These are phyloP conservation scores for Nigrograna mackinnonii DNA, from an alignment of 2,329 filamentous ascomycete species.

Conservation along the genomic window DNA sequence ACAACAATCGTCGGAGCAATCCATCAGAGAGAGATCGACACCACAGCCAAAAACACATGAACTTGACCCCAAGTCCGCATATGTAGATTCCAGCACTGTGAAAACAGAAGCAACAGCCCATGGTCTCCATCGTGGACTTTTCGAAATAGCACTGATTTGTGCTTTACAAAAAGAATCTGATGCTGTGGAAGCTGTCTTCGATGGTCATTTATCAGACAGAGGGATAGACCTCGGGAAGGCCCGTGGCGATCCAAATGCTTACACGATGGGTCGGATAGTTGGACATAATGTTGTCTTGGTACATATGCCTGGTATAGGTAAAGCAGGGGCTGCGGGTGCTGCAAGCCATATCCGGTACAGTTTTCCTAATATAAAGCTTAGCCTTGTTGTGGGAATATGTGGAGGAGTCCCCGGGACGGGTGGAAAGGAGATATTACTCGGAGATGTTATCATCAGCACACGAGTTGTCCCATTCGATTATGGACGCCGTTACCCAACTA, in stretches of 20 bases:
- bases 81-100: too few species aligned
- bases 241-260: slow-evolving; percentile 19
- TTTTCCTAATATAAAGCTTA: slow-evolving; percentile 17
- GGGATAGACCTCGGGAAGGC: background rate
- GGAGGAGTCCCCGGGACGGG: slow-evolving; percentile 13
- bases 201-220: background rate
- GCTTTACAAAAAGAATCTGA: background rate
- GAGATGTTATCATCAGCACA: slow-evolving; percentile 34
- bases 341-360: slow-evolving; percentile 10
- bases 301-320: slow-evolving; percentile 13
- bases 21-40: too few species aligned
- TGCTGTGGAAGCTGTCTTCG: slow-evolving; percentile 1
- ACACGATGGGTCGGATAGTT: slow-evolving; percentile 31
- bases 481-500: background rate
- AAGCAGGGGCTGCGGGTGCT: slow-evolving; percentile 13
- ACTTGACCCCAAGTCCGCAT: too few species aligned
- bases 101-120: too few species aligned
- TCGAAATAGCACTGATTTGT: slow-evolving; percentile 1
- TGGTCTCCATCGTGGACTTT: too few species aligned
- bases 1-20: too few species aligned
- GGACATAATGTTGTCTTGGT: slow-evolving; percentile 36
- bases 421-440: slow-evolving; percentile 41
- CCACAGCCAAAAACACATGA: too few species aligned
- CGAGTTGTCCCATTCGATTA: background rate
- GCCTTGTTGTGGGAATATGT: slow-evolving; percentile 23